phyloP scores from a whole-genome alignment of 495 filamentous ascomycete species.

The Achaetomiella virescens region DNA sequence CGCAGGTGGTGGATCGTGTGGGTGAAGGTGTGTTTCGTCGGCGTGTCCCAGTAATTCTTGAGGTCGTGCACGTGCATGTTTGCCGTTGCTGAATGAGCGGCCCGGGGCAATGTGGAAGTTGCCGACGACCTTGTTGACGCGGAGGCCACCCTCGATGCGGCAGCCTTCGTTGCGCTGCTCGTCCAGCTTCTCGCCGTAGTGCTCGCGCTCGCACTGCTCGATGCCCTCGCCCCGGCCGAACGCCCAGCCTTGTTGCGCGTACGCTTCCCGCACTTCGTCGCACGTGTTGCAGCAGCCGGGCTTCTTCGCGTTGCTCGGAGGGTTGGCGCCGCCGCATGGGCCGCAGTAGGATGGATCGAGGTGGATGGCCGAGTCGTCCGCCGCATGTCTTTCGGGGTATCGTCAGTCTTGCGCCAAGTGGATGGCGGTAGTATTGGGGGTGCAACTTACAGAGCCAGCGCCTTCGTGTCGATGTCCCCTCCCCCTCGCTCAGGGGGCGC shows the following conservation, averaged over 20 bases:
- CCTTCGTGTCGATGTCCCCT: conserved; percentile 65
- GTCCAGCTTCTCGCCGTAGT: conserved; percentile 81
- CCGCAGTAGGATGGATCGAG: conserved; percentile 92
- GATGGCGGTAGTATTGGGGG: neutral
- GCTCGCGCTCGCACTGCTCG: conserved; percentile 92
- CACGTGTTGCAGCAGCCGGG: conserved; percentile 92
- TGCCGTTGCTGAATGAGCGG: conserved; percentile 84
- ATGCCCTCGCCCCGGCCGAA: conserved; percentile 89
- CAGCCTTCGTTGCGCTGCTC: conserved; percentile 87
- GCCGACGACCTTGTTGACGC: conserved; percentile 95
- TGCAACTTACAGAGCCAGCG: conserved; percentile 61
- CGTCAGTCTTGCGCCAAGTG: neutral
- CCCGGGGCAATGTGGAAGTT: conserved; percentile 99
- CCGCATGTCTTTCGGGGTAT: conserved; percentile 41
- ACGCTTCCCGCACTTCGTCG: conserved; percentile 91
- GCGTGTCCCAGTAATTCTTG: conserved; percentile 77
- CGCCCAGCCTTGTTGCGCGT: conserved; percentile 81
- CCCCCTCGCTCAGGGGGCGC: conserved; percentile 66
- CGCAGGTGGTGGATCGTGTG: conserved; percentile 86
- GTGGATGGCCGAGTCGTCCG: conserved; percentile 65
- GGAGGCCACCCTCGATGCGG: conserved; percentile 84
- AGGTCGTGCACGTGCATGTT: conserved; percentile 97
- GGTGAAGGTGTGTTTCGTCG: conserved; percentile 74
- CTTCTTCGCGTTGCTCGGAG: conserved; percentile 64
- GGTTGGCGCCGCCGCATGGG: conserved; percentile 77